Percentiles rank a stretch among this genome's conserved stretches.
Evolutionary conservation across 148 eudicot genomes (phyloP).

Genomic region (Camellia japonica): DNA sequence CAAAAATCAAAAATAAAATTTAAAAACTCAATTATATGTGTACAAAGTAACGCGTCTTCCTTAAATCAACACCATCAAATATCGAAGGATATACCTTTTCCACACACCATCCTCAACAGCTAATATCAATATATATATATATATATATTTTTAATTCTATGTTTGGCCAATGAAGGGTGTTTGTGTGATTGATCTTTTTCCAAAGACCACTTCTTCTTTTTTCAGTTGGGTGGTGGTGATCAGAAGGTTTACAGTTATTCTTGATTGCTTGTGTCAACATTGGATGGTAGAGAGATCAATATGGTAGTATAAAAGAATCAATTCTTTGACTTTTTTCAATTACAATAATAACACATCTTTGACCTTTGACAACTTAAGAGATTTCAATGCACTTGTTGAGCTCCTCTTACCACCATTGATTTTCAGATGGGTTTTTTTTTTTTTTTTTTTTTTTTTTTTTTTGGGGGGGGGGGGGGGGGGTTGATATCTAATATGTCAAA

Average conservation of each 20-base stretch:
- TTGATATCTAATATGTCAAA: too few species aligned
- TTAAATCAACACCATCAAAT: too few species aligned
- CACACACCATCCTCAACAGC: background rate
- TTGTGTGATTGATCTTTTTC: background rate
- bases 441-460: too few species aligned
- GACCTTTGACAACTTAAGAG: background rate
- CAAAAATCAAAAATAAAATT: too few species aligned
- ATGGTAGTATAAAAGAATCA: background rate
- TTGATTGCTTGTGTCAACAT: background rate
- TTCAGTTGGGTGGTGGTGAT: slow-evolving; percentile 8
- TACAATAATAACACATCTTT: background rate
- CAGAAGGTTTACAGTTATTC: background rate
- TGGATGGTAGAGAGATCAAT: slow-evolving; percentile 12
- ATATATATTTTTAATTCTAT: background rate
- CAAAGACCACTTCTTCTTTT: background rate
- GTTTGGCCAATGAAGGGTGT: background rate
- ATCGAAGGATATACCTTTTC: background rate
- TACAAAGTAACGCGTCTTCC: too few species aligned
- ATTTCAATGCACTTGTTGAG: too few species aligned
- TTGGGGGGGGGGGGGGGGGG: too few species aligned
- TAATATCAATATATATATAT: background rate
- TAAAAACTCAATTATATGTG: too few species aligned
- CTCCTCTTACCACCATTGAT: background rate
- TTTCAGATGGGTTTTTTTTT: background rate
- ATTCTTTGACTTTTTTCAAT: background rate